These are phyloP conservation scores for Lagenidium giganteum DNA, from an alignment of 352 stramenopile species.

Conservation along the genomic window DNA sequence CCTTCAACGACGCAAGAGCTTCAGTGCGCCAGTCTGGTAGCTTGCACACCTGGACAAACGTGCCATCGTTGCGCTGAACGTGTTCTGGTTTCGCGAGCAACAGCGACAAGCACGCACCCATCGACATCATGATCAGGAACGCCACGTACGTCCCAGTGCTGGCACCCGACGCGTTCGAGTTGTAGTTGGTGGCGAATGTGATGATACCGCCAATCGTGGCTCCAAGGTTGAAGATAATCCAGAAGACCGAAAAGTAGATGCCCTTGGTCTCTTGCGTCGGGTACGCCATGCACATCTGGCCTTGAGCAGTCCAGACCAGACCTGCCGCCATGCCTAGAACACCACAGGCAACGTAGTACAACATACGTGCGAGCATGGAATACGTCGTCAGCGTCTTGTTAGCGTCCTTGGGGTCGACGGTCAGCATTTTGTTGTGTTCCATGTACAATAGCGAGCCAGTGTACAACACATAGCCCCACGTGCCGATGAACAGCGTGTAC, in stretches of 20 bases:
- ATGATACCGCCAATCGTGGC: constrained; percentile 51
- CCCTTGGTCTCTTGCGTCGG: constrained; percentile 33
- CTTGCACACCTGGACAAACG: too few species aligned
- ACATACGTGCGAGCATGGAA: too few species aligned
- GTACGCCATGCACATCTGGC: constrained; percentile 62
- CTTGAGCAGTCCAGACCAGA: constrained; percentile 76
- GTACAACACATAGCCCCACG: constrained; percentile 56
- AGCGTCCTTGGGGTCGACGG: not conserved
- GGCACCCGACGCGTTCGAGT: too few species aligned
- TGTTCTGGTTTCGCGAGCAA: too few species aligned
- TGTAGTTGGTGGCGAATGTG: constrained; percentile 45
- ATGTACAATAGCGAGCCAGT: constrained; percentile 39
- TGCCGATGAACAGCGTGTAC: constrained; percentile 40
- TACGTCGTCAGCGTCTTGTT: too few species aligned
- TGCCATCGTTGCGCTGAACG: too few species aligned
- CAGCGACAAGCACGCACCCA: constrained; percentile 32
- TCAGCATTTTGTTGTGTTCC: constrained; percentile 12
- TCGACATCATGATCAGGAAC: constrained; percentile 54
- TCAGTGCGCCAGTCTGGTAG: too few species aligned
- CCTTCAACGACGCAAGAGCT: too few species aligned
- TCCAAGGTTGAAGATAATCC: constrained; percentile 80
- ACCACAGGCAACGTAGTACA: constrained; percentile 26
- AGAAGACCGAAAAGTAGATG: constrained; percentile 61
- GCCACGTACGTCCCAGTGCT: constrained; percentile 40
- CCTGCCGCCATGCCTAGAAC: constrained; percentile 52